Evolutionary conservation across 2,329 filamentous ascomycete species (phyloP).

Genomic region (Elsinoe australis): DNA sequence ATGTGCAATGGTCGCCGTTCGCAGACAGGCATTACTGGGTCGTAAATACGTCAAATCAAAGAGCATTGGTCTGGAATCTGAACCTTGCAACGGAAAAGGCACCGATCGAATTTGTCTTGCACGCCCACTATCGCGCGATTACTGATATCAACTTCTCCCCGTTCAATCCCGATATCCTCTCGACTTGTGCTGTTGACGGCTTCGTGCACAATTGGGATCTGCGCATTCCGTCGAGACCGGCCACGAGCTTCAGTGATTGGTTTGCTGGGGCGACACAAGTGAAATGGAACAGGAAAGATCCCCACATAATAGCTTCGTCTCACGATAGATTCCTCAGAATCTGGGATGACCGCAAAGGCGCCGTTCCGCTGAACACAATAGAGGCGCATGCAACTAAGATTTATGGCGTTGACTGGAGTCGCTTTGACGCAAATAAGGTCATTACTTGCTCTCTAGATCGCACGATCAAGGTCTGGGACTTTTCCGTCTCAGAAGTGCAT

Average conservation of each 20-base stretch:
- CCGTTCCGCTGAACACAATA: slow-evolving; percentile 72
- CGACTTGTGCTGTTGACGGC: slow-evolving; percentile 86
- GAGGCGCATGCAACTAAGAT: slow-evolving; percentile 87
- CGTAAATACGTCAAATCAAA: slow-evolving; percentile 87
- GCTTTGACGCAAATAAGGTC: slow-evolving; percentile 61
- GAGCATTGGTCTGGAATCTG: slow-evolving; percentile 89
- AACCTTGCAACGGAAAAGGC: slow-evolving; percentile 63
- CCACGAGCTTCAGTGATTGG: slow-evolving; percentile 82
- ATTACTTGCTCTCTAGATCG: slow-evolving; percentile 86
- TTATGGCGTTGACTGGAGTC: slow-evolving; percentile 91
- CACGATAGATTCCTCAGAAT: slow-evolving; percentile 83
- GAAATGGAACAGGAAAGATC: slow-evolving; percentile 83
- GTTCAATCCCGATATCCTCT: slow-evolving; percentile 79
- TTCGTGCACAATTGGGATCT: slow-evolving; percentile 92
- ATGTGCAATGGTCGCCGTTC: slow-evolving; percentile 96
- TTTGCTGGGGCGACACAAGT: slow-evolving; percentile 90
- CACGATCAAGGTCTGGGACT: slow-evolving; percentile 92
- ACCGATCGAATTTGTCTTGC: slow-evolving; percentile 79
- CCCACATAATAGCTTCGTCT: slow-evolving; percentile 81
- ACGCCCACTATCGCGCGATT: slow-evolving; percentile 79
- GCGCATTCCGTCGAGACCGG: slow-evolving; percentile 63
- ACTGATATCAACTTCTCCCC: slow-evolving; percentile 96
- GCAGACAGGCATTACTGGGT: slow-evolving; percentile 86
- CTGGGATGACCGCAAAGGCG: slow-evolving; percentile 79
- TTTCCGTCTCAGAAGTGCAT: slow-evolving; percentile 52